These are phyloP conservation scores for Phytophthora uliginosa DNA, from an alignment of 352 stramenopile genomes.

Conservation along the genomic window DNA sequence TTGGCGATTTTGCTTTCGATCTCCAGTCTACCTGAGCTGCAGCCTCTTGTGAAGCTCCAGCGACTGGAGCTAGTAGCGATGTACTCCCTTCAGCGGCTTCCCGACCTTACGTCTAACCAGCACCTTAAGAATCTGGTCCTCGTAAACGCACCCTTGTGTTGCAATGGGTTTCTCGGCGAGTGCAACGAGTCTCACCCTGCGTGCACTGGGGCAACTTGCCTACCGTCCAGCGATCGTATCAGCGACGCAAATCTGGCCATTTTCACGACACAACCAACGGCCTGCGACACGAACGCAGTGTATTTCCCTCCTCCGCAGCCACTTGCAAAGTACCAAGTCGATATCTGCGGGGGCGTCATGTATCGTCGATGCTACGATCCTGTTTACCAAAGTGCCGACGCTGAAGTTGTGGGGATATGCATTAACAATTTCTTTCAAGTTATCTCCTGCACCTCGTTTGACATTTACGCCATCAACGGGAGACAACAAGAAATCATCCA, in stretches of 20 bases:
- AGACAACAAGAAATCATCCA: conserved; percentile 11
- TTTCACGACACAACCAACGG: conserved; percentile 1
- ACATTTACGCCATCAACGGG: conserved; percentile 1
- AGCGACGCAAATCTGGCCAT: not conserved
- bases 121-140: conserved; percentile 2
- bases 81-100: conserved; percentile 7
- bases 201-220: conserved; percentile 1
- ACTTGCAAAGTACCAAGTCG: conserved; percentile 5
- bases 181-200: conserved; percentile 13
- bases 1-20: conserved; percentile 11
- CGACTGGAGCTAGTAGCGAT: conserved; percentile 10
- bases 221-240: not conserved
- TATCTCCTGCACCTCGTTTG: conserved; percentile 8
- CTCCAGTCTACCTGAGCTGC: conserved; percentile 11
- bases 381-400: not conserved
- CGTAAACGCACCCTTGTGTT: conserved; percentile 16
- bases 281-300: not conserved
- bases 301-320: not conserved
- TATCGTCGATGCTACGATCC: conserved; percentile 9
- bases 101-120: conserved; percentile 9
- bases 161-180: conserved; percentile 29
- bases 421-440: conserved; percentile 21
- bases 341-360: conserved; percentile 13
- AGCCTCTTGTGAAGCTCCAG: conserved; percentile 23
- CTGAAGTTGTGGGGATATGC: conserved; percentile 9